Base-by-base conservation (phyloP, 805 yeast genomes). In the Tetrapisispora arboricola region DNA sequence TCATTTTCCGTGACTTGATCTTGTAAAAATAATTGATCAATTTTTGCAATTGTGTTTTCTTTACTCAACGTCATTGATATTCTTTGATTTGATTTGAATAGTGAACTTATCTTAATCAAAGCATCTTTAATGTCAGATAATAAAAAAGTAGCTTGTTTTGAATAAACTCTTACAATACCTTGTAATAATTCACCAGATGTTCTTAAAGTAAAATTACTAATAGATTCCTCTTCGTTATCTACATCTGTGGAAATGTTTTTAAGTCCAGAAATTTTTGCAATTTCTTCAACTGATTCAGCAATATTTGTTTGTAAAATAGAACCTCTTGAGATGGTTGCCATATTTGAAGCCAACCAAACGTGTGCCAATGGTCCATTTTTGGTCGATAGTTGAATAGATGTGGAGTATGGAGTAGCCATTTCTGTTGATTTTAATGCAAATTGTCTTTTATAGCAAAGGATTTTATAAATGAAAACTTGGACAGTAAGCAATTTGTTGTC, bases 261-360 rank as follows among this genome's bases (percentile, higher is more conserved):
- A 29, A 49, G 44, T 1, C 58, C 61, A 4, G 68, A 58, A 5
- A 74, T 68, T 38, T 63, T 65, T 32, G 74, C 78, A 49, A 83
- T 77, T 18, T 84, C 86, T 45, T 71, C 67, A 22, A 81, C 74
- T 15, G 88, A 80, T 44, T 77, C 72, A 12, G 73, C 57, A 43
- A 88, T 78, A 50, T 83, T 75, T 12, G 95, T 80, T 50, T 74
- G 78, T 37, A 85, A 66, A 34, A 77, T 76, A 50, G 87, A 94
- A 37, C 48, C 49, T 40, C 51, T 53, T 16, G 61, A 49, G 13
- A 57, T 32, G 28, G 48, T 57, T 5, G 58, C 47, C 62, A 87
- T 72, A 56, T 84, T 87, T 17, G 95, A 90, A 9, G 96, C 96
- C 36, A 87, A 68, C 96, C 96, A 87, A 8, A 86, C 87, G 48